Evolutionary conservation across 345 rosid species (phyloP), one percentile per base, ranked within the genome.

Genomic region (Eutrema japonicum): DNA sequence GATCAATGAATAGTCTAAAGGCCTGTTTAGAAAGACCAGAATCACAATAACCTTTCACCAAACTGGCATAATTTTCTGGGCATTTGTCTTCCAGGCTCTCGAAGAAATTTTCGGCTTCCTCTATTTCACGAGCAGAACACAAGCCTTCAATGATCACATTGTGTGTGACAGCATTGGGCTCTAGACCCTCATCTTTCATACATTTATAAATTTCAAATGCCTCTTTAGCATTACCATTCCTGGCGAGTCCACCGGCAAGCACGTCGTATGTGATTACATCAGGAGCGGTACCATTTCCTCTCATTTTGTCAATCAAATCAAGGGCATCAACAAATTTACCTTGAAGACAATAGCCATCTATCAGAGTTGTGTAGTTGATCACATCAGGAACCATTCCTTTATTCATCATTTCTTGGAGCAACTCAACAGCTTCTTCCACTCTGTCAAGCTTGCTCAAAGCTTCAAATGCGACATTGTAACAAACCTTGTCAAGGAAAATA

Each of bases 331-430:
- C 10, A 63, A 79, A 13, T 67, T 83, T 71, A 18, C 85, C 90
- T 74, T 75, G 79, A 50, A 80, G 80, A 51, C 84, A 91, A 66
- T 78, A 88, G 41, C 97, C 98, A 70, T 35, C 51, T 18, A 93
- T 81, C 59, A 93, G 56, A 71, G 94, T 89, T 33, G 89, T 91
- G 76, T 91, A 89, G 86, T 88, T 84, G 65, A 85, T 52, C 32
- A 83, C 59, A 78, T 93, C 92, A 18, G 82, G 84, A 69, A 52
- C 78, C 67, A 91, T 71, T 27, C 68, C 42, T 71, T 78, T 85
- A 22, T 30, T 41, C 68, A 58, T 83, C 97, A 93, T 91, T 71
- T 91, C 88, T 71, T 68, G 41, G 13, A 91, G 74, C 70, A 91
- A 56, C 73, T 47, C 43, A 5, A 40, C 18, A 51, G 88, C 94